Percentiles rank a stretch among this genome's conserved stretches.
phyloP scores from a whole-genome alignment of 257 asterid genomes.

The Solanum lignicaule region DNA sequence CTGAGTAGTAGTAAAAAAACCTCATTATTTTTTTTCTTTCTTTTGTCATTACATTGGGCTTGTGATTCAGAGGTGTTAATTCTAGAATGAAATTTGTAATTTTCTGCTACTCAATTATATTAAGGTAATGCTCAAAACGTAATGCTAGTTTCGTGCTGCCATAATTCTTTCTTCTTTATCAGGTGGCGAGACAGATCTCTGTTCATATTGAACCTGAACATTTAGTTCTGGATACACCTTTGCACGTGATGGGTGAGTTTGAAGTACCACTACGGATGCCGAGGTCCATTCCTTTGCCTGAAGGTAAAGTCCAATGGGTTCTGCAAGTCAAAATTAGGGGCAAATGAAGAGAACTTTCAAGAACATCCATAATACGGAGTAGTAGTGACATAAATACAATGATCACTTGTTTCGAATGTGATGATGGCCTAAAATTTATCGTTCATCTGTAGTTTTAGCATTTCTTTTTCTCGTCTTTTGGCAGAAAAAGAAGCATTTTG shows the following conservation, averaged over 20 bases:
- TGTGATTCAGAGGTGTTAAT: neutral
- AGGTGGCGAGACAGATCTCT: constrained; percentile 67
- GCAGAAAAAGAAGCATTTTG: neutral
- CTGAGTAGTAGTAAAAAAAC: neutral
- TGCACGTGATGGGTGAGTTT: constrained; percentile 59
- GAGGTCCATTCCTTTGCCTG: constrained; percentile 64
- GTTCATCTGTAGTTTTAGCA: neutral
- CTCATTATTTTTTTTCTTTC: neutral
- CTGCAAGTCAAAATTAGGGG: constrained; percentile 43
- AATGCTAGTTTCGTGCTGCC: neutral
- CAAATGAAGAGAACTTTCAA: constrained; percentile 13
- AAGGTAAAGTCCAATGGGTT: constrained; percentile 49
- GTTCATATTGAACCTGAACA: constrained; percentile 68
- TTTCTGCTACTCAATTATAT: neutral
- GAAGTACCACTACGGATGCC: constrained; percentile 79
- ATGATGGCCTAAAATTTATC: neutral
- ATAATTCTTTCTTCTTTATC: neutral
- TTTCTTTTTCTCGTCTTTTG: neutral
- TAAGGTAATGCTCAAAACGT: neutral
- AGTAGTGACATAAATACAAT: neutral
- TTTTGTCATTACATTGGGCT: neutral
- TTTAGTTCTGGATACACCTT: constrained; percentile 46
- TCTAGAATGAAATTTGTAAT: neutral
- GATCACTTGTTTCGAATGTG: neutral
- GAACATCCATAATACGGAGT: neutral